Conservation (phyloP, 148 eudicot species). For the Simmondsia chinensis region DNA sequence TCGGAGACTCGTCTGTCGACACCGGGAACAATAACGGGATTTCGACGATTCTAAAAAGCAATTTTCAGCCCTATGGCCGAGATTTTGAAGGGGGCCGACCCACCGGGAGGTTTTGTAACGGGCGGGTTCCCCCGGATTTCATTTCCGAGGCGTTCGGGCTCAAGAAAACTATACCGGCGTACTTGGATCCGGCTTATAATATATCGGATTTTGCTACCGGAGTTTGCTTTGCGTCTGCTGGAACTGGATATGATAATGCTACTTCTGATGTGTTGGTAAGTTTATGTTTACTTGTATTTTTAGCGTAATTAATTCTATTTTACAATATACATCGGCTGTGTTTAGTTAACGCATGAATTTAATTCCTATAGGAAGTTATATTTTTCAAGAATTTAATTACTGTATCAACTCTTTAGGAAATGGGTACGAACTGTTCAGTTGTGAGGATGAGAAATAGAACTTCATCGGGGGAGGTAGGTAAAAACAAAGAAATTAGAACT, state of each 20-base stretch:
- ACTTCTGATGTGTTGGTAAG: conserved; percentile 83
- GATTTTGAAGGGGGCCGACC: conserved; percentile 59
- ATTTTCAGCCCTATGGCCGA: conserved; percentile 72
- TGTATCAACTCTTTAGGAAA: too few species aligned
- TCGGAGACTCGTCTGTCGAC: conserved; percentile 91
- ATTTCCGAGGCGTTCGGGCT: conserved; percentile 65
- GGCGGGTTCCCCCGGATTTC: conserved; percentile 72
- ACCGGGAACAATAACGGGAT: conserved; percentile 81
- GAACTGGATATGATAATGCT: conserved; percentile 83
- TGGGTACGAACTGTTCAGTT: too few species aligned
- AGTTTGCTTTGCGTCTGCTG: conserved; percentile 91
- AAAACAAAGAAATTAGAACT: too few species aligned
- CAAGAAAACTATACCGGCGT: conserved; percentile 68
- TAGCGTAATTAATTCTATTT: too few species aligned
- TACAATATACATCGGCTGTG: too few species aligned
- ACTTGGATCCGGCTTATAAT: conserved; percentile 54
- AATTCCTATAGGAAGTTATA: too few species aligned
- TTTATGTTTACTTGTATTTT: neutral
- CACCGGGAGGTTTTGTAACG: conserved; percentile 82
- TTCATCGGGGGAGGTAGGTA: too few species aligned
- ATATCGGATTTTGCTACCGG: conserved; percentile 71
- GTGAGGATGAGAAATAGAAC: too few species aligned
- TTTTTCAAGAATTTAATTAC: too few species aligned
- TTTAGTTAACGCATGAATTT: too few species aligned
- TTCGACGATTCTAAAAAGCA: conserved; percentile 54